Percentiles rank a stretch among this genome's conserved stretches.
Conservation (phyloP, 1,284 basidiomycete genomes). For the Somion occarium region DNA sequence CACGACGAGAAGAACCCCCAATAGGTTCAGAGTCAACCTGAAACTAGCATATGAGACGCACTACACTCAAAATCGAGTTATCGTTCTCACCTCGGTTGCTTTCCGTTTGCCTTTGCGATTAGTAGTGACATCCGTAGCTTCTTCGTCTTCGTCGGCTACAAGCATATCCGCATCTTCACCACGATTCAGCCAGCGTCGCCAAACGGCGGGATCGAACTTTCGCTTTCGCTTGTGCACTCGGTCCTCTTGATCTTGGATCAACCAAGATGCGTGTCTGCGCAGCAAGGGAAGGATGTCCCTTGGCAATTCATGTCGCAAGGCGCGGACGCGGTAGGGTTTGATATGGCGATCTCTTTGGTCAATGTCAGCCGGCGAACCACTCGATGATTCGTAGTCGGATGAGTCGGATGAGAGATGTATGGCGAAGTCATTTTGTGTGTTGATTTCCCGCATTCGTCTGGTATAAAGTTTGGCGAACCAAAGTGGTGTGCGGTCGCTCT, state of each 20-base stretch:
- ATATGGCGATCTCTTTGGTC: conserved; percentile 1
- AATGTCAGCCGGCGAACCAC: not conserved
- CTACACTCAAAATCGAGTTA: too few species aligned
- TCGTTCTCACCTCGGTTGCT: not conserved
- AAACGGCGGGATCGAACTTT: conserved; percentile 37
- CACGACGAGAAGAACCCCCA: not conserved
- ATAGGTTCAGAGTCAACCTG: too few species aligned
- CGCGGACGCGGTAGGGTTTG: conserved; percentile 21
- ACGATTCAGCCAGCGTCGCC: conserved; percentile 38
- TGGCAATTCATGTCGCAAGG: conserved; percentile 36
- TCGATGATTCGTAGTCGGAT: not conserved
- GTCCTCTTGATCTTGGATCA: conserved; percentile 38
- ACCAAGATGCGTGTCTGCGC: conserved; percentile 47
- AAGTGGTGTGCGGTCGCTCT: not conserved
- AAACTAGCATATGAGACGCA: too few species aligned
- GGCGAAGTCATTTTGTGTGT: not conserved
- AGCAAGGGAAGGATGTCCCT: conserved; percentile 41
- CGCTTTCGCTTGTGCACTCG: conserved; percentile 16
- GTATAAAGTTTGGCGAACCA: not conserved
- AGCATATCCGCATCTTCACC: conserved; percentile 8
- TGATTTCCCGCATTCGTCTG: conserved; percentile 12
- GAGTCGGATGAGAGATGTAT: conserved; percentile 1
- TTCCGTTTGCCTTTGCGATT: not conserved
- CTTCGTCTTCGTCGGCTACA: conserved; percentile 20
- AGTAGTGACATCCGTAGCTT: not conserved